Conservation (phyloP, 2,329 filamentous ascomycete genomes). For the Dactylellina cionopaga region DNA sequence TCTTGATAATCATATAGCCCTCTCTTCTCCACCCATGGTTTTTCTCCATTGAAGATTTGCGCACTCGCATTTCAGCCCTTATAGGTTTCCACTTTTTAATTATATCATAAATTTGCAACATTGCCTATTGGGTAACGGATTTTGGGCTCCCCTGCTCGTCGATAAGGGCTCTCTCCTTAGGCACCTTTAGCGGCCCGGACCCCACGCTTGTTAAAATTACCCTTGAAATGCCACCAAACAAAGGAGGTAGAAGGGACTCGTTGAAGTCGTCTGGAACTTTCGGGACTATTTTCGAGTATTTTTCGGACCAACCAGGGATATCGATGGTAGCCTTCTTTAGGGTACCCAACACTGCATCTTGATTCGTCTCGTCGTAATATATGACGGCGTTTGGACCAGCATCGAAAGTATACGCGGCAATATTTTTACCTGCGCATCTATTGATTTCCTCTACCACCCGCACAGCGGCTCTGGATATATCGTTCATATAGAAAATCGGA, state of each 20-base stretch:
- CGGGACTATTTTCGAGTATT: conserved; percentile 66
- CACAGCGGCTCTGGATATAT: conserved; percentile 86
- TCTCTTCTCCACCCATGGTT: not conserved
- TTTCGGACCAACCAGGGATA: conserved; percentile 77
- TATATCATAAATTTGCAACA: no score
- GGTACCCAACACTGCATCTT: conserved; percentile 75
- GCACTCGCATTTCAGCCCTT: no score
- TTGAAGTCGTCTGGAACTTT: conserved; percentile 70
- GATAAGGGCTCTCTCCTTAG: conserved; percentile 64
- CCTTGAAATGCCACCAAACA: conserved; percentile 83
- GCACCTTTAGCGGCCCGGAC: conserved; percentile 82
- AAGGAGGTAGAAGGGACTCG: conserved; percentile 70
- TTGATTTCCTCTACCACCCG: conserved; percentile 91
- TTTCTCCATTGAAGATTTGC: no score
- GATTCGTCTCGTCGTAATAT: conserved; percentile 87
- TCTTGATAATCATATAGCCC: not conserved
- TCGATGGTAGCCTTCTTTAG: conserved; percentile 74
- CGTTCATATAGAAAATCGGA: conserved; percentile 98
- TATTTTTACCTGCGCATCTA: conserved; percentile 75
- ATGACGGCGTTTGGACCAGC: conserved; percentile 96
- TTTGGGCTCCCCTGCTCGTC: conserved; percentile 40
- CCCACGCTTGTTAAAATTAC: conserved; percentile 93
- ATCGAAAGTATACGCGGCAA: conserved; percentile 97
- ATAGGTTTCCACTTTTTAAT: not conserved
- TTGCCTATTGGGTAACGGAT: no score